phyloP scores from a whole-genome alignment of 2,329 filamentous ascomycete species.

The Talaromyces atroroseus region DNA sequence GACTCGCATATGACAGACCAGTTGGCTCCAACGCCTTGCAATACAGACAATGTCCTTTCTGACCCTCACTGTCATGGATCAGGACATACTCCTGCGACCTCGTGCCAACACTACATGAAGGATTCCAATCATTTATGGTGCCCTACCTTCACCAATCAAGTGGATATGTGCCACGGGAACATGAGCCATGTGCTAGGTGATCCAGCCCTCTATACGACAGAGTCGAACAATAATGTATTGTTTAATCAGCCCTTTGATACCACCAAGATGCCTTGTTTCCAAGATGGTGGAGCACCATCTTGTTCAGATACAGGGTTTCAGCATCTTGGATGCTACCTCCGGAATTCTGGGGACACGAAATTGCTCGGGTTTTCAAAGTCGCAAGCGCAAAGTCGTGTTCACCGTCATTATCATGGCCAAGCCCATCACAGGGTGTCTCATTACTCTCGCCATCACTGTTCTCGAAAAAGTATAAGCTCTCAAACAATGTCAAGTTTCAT shows the following conservation, averaged over 20 bases:
- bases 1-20: constrained; percentile 2
- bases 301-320: constrained; percentile 30
- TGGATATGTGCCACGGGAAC: constrained; percentile 27
- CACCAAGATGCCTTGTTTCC: constrained; percentile 21
- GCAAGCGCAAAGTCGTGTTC: constrained; percentile 15
- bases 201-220: constrained; percentile 14
- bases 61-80: constrained; percentile 9
- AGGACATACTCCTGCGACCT: not conserved
- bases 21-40: not conserved
- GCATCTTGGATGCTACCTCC: constrained; percentile 25
- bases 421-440: constrained; percentile 30
- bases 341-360: constrained; percentile 19
- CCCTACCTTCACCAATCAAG: constrained; percentile 22
- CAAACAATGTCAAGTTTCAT: constrained; percentile 32
- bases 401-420: constrained; percentile 30
- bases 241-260: constrained; percentile 3
- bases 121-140: constrained; percentile 22
- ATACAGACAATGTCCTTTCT: not conserved
- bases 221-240: constrained; percentile 1
- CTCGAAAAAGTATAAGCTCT: constrained; percentile 33
- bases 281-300: constrained; percentile 20
- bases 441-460: constrained; percentile 32
- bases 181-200: constrained; percentile 33
- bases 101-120: constrained; percentile 22
- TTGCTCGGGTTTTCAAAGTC: constrained; percentile 21